phyloP scores from a whole-genome alignment of 225 moss, liverwort and hornwort species.

The Sphagnum tenellum region DNA sequence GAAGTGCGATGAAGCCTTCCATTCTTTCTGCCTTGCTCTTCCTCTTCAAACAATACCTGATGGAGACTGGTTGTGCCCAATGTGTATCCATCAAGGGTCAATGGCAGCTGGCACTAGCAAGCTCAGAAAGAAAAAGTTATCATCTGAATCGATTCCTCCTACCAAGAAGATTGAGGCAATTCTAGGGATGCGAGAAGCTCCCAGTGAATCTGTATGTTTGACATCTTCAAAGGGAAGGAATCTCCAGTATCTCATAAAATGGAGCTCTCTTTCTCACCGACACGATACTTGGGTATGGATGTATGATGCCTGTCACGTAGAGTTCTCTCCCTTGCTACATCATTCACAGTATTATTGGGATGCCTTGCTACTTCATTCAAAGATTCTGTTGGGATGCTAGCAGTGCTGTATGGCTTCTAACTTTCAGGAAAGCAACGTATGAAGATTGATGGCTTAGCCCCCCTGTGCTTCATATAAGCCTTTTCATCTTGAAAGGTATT shows the following conservation, averaged over 20 bases:
- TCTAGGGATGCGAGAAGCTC: conserved; percentile 51
- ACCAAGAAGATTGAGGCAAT: conserved; percentile 44
- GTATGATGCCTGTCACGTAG: no score
- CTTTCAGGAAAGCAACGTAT: no score
- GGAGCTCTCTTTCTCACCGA: conserved; percentile 68
- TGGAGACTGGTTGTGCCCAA: conserved; percentile 79
- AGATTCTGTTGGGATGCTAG: no score
- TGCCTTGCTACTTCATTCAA: no score
- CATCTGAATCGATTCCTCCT: conserved; percentile 32
- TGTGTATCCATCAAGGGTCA: conserved; percentile 36
- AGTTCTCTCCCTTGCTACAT: no score
- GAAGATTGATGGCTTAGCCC: no score
- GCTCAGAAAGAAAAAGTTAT: conserved; percentile 25
- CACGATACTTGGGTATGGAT: conserved; percentile 77
- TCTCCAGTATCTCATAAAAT: conserved; percentile 72
- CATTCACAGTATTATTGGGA: no score
- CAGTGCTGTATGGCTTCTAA: no score
- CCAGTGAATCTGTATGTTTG: not conserved
- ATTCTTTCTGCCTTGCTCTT: conserved; percentile 74
- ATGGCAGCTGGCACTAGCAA: conserved; percentile 9
- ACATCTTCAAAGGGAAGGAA: conserved; percentile 10
- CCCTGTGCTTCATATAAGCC: no score
- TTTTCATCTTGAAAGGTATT: no score
- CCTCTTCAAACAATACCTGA: conserved; percentile 64
- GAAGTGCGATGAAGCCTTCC: conserved; percentile 64